phyloP scores from a whole-genome alignment of 306 rosid genomes.

The Cucumis hystrix region DNA sequence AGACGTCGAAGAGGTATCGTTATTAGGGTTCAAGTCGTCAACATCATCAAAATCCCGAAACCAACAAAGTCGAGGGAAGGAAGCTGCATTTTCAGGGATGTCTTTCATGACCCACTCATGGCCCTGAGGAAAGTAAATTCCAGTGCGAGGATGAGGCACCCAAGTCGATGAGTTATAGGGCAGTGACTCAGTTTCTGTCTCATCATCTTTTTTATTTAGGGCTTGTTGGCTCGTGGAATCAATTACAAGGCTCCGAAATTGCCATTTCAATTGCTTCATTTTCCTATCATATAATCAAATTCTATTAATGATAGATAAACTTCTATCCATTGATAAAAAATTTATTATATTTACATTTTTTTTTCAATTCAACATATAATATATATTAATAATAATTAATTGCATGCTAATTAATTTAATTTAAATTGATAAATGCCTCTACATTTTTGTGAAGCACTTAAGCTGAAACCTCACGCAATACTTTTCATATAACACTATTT shows the following conservation, averaged over 20 bases:
- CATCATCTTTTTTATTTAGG: background rate
- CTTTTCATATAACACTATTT: background rate
- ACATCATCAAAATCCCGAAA: constrained; percentile 36
- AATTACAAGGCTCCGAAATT: background rate
- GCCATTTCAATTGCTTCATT: background rate
- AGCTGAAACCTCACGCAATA: background rate
- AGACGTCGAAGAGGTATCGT: background rate
- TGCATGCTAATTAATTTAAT: too few relatives aligned
- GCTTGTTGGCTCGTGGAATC: background rate
- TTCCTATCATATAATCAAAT: background rate
- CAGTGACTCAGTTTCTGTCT: background rate
- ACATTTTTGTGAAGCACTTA: background rate
- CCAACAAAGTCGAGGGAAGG: constrained; percentile 34
- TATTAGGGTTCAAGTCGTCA: constrained; percentile 13
- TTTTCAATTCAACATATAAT: too few relatives aligned
- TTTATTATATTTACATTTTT: too few relatives aligned
- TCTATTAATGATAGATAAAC: too few relatives aligned
- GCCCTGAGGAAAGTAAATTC: constrained; percentile 60
- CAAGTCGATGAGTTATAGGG: constrained; percentile 18
- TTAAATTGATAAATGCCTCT: too few relatives aligned
- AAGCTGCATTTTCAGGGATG: constrained; percentile 45
- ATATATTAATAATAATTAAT: too few relatives aligned
- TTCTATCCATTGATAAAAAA: too few relatives aligned
- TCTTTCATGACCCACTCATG: constrained; percentile 59
- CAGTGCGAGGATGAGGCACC: constrained; percentile 62